A percentile compares a stretch with the other conserved stretches of the same genome.
Evolutionary conservation across 208 protist genomes (phyloP).

Genomic region (Trypanosoma theileri): DNA sequence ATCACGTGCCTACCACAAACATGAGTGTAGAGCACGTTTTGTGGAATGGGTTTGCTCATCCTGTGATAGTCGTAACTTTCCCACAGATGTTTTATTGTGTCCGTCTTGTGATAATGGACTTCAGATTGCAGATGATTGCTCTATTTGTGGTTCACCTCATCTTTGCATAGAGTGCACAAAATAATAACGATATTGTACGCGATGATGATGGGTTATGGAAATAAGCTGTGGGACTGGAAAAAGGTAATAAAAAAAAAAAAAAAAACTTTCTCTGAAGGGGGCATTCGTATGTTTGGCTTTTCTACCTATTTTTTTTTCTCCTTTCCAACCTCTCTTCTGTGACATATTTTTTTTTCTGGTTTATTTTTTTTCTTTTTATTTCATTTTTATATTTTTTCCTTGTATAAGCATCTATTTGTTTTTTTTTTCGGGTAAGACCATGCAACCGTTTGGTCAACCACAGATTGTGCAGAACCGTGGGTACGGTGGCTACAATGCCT

Average conservation of each 20-base stretch:
- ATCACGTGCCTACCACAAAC: conserved; percentile 35
- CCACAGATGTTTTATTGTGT: conserved; percentile 69
- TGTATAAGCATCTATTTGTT: neutral
- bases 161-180: conserved; percentile 35
- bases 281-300: neutral
- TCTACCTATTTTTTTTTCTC: neutral
- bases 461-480: conserved; percentile 28
- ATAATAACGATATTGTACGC: too few species aligned
- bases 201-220: too few species aligned
- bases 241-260: too few species aligned
- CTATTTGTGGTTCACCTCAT: conserved; percentile 47
- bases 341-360: too few species aligned
- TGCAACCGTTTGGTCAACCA: conserved; percentile 32
- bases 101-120: conserved; percentile 42
- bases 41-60: conserved; percentile 48
- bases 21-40: conserved; percentile 60
- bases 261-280: too few species aligned
- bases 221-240: neutral
- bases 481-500: conserved; percentile 34
- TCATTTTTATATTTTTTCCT: conserved; percentile 19
- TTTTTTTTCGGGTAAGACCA: conserved; percentile 19
- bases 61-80: conserved; percentile 55
- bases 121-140: conserved; percentile 43
- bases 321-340: conserved; percentile 13
- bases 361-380: conserved; percentile 13